phyloP scores from a whole-genome alignment of 1,284 basidiomycete species.

The Spongiforma sp. region DNA sequence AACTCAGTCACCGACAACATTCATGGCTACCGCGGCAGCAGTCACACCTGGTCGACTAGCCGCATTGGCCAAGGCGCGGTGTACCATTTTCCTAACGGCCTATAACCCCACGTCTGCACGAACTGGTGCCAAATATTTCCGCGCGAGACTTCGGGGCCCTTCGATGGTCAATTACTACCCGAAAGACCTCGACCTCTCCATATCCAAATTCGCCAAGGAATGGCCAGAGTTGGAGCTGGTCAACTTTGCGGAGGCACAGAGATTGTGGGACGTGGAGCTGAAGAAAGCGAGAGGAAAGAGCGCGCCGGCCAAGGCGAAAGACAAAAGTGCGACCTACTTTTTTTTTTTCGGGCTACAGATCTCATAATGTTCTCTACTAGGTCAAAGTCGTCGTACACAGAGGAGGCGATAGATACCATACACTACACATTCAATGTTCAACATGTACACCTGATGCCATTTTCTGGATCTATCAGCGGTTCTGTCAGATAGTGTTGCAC shows the following conservation, averaged over 20 bases:
- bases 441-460: too few species aligned
- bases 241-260: conserved; percentile 66
- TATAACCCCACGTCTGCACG: conserved; percentile 81
- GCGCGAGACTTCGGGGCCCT: conserved; percentile 80
- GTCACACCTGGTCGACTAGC: conserved; percentile 51
- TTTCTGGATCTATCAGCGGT: too few species aligned
- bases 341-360: too few species aligned
- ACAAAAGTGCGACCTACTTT: conserved; percentile 53
- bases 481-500: too few species aligned
- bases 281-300: conserved; percentile 79
- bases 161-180: conserved; percentile 84
- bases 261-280: conserved; percentile 68
- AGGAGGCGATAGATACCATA: conserved; percentile 32
- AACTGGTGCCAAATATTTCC: conserved; percentile 86
- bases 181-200: conserved; percentile 53
- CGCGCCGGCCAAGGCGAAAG: conserved; percentile 77
- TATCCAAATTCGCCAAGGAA: conserved; percentile 54
- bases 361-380: too few species aligned
- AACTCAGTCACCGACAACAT: too few species aligned
- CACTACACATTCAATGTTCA: too few species aligned
- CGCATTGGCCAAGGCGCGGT: conserved; percentile 62
- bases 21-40: too few species aligned
- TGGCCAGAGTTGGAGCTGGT: conserved; percentile 63
- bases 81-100: conserved; percentile 81
- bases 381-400: conserved; percentile 37